Base-by-base conservation (phyloP, 306 rosid genomes). In the Cucurbita argyrosperma region DNA sequence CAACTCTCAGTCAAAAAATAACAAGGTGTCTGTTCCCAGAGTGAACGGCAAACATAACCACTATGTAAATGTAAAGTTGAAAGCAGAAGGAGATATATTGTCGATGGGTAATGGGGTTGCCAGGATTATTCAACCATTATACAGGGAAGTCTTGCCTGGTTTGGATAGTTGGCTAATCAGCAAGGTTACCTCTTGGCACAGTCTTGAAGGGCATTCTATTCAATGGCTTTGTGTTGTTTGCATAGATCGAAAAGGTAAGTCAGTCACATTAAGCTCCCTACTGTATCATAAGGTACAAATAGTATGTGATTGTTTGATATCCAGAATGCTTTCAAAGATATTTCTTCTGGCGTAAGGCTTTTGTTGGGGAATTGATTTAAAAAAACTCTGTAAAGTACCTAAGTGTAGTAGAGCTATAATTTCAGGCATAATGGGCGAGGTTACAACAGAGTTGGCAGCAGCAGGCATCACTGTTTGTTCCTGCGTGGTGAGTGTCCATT, bases 381-480 rank as follows among this genome's bases (percentile, higher is more conserved):
- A 38, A 14, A 47, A 10, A 12, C 52, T 50, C 45, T 50, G 23
- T 15, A 3, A 5, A 55, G 53, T 49, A 26, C 3, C 3, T 66
- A 2, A 68, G 21, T 67, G 50, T 19, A 13, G 54, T 55, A 53
- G 64, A 72, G 74, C 55, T 59, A 77, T 76, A 35, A 64, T 89
- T 80, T 80, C 88, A 95, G 99, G 99, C 83, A 89, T 95, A 87
- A 85, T 95, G 89, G 96, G 87, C 55, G 96, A 95, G 85, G 95
- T 91, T 54, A 91, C 97, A 46, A 84, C 92, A 37, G 88, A 85
- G 72, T 74, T 95, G 89, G 87, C 97, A 74, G 81, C 89, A 63
- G 89, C 92, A 65, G 96, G 90, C 84, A 78, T 95, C 70, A 45
- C 87, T 69, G 82, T 95, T 80, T 87, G 90, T 85, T 91, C 99